Conservation (phyloP, 345 rosid species). For the Citrus australasica region DNA sequence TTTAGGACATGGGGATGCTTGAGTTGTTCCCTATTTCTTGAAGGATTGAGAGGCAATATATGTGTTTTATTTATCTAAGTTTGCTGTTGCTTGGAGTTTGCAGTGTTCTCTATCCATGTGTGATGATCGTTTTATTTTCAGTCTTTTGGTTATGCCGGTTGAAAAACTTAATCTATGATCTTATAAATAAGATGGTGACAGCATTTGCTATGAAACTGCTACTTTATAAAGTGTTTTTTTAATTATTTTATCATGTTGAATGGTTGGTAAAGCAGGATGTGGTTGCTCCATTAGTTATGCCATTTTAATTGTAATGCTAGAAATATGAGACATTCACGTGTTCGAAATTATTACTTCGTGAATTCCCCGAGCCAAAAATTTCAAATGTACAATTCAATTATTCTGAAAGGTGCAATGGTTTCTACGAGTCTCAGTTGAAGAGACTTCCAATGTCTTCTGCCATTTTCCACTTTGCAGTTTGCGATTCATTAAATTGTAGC, state of each 20-base stretch:
- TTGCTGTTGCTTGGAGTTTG: background rate
- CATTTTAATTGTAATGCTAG: background rate
- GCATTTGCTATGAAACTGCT: background rate
- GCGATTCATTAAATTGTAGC: too few species aligned
- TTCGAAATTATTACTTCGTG: background rate
- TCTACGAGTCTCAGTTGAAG: background rate
- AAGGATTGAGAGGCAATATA: background rate
- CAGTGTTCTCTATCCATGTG: background rate
- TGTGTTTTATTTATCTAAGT: background rate
- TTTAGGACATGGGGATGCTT: conserved; percentile 53
- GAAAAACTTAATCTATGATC: background rate
- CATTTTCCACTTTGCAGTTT: too few species aligned
- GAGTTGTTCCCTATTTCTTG: conserved; percentile 9
- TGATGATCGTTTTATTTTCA: background rate
- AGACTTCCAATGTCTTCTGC: background rate
- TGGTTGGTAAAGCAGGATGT: background rate
- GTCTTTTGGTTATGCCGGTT: background rate
- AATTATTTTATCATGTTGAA: background rate
- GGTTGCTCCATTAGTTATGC: background rate
- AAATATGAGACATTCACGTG: background rate
- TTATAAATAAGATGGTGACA: background rate
- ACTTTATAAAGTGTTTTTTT: background rate
- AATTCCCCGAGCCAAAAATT: background rate
- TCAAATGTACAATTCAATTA: background rate
- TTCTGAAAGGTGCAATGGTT: background rate